Conservation (phyloP, 306 rosid genomes). For the Lathyrus aphaca region DNA sequence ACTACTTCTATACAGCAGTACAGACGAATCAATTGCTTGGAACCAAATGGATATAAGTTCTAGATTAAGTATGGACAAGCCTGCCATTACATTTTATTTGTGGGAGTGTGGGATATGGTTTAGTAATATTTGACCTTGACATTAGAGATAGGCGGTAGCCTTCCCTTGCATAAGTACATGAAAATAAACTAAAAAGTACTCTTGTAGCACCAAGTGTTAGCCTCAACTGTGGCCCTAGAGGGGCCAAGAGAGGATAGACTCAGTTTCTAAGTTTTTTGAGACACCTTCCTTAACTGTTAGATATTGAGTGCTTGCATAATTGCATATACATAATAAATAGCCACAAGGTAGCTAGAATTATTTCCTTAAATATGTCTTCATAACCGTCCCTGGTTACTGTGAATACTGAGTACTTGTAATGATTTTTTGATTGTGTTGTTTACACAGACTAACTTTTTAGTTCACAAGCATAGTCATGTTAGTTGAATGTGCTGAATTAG, state of each 20-base stretch:
- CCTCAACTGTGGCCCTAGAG: constrained; percentile 15
- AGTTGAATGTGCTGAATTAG: constrained; percentile 9
- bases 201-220: constrained; percentile 21
- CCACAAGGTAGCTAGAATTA: constrained; percentile 13
- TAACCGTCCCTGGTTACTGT: background rate
- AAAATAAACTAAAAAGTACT: background rate
- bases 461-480: background rate
- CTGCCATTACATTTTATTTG: constrained; percentile 14
- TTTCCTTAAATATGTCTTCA: constrained; percentile 25
- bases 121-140: constrained; percentile 10
- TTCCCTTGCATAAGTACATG: constrained; percentile 16
- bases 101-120: constrained; percentile 21
- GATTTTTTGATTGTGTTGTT: constrained; percentile 6
- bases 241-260: constrained; percentile 22
- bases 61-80: background rate
- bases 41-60: background rate
- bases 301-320: constrained; percentile 2
- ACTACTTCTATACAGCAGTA: background rate
- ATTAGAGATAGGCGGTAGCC: background rate
- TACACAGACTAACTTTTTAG: constrained; percentile 2
- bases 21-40: background rate
- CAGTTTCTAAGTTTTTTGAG: background rate
- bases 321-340: background rate
- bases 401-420: constrained; percentile 29
- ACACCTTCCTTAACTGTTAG: constrained; percentile 3